Evolutionary conservation across 2,329 filamentous ascomycete species (phyloP).

Genomic region (Fusarium newnesense): DNA sequence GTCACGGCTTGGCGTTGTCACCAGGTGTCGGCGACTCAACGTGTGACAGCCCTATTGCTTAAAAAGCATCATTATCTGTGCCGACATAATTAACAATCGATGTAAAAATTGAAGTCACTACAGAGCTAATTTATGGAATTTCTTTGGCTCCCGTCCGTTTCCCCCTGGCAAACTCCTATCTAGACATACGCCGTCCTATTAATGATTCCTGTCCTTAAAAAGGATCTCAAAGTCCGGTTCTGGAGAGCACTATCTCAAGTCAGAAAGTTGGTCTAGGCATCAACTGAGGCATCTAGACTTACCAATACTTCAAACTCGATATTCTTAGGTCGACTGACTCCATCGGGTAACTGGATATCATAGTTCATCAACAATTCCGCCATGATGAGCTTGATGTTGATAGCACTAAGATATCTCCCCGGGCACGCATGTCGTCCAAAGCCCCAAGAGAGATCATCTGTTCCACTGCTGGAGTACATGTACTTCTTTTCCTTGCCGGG

Average conservation of each 20-base stretch:
- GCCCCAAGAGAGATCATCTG: constrained; percentile 17
- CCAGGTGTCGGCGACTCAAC: neutral
- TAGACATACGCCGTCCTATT: accelerated
- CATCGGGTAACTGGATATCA: constrained; percentile 8
- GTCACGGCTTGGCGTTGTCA: neutral
- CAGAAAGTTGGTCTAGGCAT: accelerated
- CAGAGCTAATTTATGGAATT: accelerated
- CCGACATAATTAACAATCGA: neutral
- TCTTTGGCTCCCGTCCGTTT: accelerated
- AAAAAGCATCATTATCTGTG: neutral
- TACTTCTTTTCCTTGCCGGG: constrained; percentile 21
- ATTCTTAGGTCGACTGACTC: neutral
- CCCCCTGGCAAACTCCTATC: accelerated
- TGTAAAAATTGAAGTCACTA: too few species aligned
- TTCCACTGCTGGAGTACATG: constrained; percentile 21
- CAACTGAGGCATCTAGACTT: accelerated
- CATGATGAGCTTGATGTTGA: constrained; percentile 37
- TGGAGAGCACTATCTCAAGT: neutral
- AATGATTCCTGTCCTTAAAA: neutral
- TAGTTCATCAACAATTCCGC: constrained; percentile 32
- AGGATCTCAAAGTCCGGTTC: constrained; percentile 10
- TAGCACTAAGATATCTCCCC: constrained; percentile 21
- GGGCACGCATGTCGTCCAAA: constrained; percentile 35
- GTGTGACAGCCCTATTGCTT: neutral
- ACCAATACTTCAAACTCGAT: constrained; percentile 27